Conservation (phyloP, 2,329 filamentous ascomycete species). For the Arthrocladium fulminans region DNA sequence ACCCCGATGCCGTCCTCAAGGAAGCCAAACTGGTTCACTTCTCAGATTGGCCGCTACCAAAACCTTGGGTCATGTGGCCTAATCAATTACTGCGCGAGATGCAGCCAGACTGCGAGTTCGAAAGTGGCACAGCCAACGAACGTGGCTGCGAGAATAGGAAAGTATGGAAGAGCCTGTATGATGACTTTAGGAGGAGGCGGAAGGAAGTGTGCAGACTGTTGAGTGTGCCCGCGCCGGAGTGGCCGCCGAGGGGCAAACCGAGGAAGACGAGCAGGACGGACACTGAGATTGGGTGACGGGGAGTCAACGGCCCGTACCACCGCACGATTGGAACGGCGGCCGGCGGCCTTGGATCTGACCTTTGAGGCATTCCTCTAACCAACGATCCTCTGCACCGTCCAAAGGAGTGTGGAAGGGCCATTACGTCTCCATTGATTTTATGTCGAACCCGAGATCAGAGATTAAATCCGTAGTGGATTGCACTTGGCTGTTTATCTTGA, state of each 20-base stretch:
- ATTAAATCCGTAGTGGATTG: too few species aligned
- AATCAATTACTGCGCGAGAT: background rate
- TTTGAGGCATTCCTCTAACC: too few species aligned
- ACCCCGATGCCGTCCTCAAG: constrained; percentile 46
- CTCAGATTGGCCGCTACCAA: constrained; percentile 62
- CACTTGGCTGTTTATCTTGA: too few species aligned
- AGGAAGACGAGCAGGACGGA: background rate
- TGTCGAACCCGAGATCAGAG: too few species aligned
- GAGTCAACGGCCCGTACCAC: too few species aligned
- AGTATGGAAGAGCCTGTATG: constrained; percentile 11
- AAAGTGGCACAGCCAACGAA: background rate
- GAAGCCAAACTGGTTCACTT: constrained; percentile 63
- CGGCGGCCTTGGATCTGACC: too few species aligned
- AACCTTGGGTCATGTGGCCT: constrained; percentile 44
- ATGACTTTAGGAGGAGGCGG: constrained; percentile 9
- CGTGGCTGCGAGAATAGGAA: constrained; percentile 4
- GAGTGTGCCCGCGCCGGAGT: constrained; percentile 7
- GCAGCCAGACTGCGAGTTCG: constrained; percentile 5
- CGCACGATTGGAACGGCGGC: too few species aligned
- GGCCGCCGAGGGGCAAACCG: background rate
- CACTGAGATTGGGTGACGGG: background rate
- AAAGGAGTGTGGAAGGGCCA: too few species aligned
- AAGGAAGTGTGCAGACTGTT: constrained; percentile 2
- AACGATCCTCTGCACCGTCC: too few species aligned
- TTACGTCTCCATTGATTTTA: too few species aligned